Base-by-base conservation (phyloP, 495 filamentous ascomycete genomes). In the Cladorrhinum samala region DNA sequence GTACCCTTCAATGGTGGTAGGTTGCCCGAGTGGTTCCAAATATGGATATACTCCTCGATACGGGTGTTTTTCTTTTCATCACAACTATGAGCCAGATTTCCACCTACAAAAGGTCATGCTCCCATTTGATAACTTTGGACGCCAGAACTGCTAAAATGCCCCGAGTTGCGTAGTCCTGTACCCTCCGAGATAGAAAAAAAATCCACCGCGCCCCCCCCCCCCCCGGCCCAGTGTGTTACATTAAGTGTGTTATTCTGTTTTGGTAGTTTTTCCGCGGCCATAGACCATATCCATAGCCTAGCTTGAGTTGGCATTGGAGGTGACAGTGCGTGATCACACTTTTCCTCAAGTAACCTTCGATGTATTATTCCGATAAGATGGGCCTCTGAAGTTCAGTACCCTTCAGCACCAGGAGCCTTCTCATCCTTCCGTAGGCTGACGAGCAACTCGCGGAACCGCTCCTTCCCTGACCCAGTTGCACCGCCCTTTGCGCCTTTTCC, bases 381-480 rank as follows among this genome's bases (percentile, higher is more conserved):
- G n/a, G n/a, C n/a, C 39, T n/a, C 39, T 3, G 39, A 41, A 18
- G 39, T n/a, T 46, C 44, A 67, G 38, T 67, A 81, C 46, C 86
- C 82, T 41, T 72, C 77, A n/a, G 87, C 87, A 54, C 89, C 91
- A 11, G 91, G 91, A 2, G 91, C 93, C 66, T 92, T 94, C 71
- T 93, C 83, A 64, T 99, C 93, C 76, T 95, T 96, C 73, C 82
- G 83, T 67, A 99, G 72, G 61, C 84, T 89, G 59, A 92, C 67
- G 66, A 99, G 73, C 66, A 99, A 67, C 75, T 97, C 91, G 52
- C 93, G 85, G 78, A 97, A 97, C 54, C 86, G 85, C 68, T 92
- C 88, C 79, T 97, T 99, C 58, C 89, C 90, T 46, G 85, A 92
- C 50, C 91, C 91, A 20, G 79, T 83, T 20, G 85, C 88, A 62